Conservation (phyloP, 2,329 filamentous ascomycete genomes). For the Sporothrix brasiliensis region DNA sequence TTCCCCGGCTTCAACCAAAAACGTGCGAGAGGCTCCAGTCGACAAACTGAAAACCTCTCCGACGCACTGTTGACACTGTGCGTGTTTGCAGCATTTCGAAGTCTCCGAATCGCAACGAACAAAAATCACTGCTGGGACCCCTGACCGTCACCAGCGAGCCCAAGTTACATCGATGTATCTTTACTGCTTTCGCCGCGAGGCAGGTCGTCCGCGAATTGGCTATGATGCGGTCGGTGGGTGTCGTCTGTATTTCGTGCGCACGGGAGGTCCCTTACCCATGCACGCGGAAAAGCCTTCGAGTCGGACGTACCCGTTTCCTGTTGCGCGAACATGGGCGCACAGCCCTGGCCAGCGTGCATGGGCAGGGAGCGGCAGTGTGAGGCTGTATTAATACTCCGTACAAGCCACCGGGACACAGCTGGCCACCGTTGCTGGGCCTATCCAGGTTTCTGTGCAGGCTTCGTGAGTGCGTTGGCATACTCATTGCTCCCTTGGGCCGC, state of each 20-base stretch:
- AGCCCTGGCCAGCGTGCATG: constrained; percentile 14
- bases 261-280: background rate
- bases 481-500: background rate
- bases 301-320: constrained; percentile 18
- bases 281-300: background rate
- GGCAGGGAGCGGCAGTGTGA: background rate
- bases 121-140: background rate
- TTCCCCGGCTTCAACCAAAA: constrained; percentile 32
- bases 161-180: too few relatives aligned
- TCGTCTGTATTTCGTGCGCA: background rate
- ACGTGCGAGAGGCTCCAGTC: constrained; percentile 16
- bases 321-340: background rate
- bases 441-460: background rate
- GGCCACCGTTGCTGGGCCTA: background rate
- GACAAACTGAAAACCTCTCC: background rate
- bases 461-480: background rate
- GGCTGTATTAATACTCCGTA: background rate
- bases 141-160: too few relatives aligned
- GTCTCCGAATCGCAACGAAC: background rate
- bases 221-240: constrained; percentile 12
- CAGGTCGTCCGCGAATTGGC: constrained; percentile 14
- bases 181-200: background rate
- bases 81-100: background rate
- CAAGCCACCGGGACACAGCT: background rate
- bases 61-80: background rate